Base-by-base conservation (phyloP, 148 eudicot genomes). In the Cornus florida region DNA sequence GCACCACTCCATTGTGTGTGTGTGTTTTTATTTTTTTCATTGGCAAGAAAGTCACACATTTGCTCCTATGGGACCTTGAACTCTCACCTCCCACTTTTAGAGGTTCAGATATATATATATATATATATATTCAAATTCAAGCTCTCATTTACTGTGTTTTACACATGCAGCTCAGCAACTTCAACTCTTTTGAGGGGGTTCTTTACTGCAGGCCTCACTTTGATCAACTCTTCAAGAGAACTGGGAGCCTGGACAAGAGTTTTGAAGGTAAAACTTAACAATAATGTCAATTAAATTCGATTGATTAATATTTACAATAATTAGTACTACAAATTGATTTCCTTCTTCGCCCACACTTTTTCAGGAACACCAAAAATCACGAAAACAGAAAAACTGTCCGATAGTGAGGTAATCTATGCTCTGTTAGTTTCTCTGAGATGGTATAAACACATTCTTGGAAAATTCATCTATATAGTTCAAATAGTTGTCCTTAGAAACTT, bases 211-310 rank as follows among this genome's bases (percentile, higher is more conserved):
- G 87, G 81, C 98, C 98, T 73, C 98, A 94, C 72, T 94, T 88
- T 70, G 98, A 94, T 62, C 97, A 92, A 86, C 93, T 88, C 72
- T 90, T 88, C 87, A 94, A 94, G 86, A 85, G 86, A 79, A 94
- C 98, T 43, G 98, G 98, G 69, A 94, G 98, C 77, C 89, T 94
- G 22, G 95, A 94, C 33, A 94, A 94, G 76, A 94, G 98, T 76
- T 91, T 94, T 76, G 97, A 94, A 80, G 95, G 97, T 93, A 82
- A 33, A 23, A 64, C 14, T 31, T 0, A 24, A 13, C 33, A 17
- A 50, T 3, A 72, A 10, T 68, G 43, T 3, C 9, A 56, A 48
- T 7, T 62, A 2, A 2, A 67, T 32, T 17, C 4, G 43, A 17
- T 24, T 1, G 0, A 39, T 16, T 24, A 6, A 20, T 38, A 71